These are phyloP conservation scores for Tricholoma hemisulphureum DNA, from an alignment of 768 basidiomycete genomes.

Conservation along the genomic window DNA sequence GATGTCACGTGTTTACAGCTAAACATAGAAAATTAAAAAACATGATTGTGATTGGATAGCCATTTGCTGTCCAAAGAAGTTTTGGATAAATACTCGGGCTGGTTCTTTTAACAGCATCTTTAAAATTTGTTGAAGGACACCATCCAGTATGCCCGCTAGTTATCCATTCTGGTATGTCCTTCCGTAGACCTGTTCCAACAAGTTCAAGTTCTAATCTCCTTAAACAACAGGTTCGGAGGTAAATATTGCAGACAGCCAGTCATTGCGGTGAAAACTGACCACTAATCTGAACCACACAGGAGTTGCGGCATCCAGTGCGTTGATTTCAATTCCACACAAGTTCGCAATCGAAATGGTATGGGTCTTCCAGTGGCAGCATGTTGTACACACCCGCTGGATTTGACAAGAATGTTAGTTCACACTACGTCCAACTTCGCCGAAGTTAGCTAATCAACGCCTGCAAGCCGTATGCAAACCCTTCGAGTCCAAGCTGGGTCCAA, in stretches of 20 bases:
- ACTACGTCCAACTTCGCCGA: background rate
- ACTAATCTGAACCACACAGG: slow-evolving; percentile 33
- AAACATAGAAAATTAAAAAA: no score
- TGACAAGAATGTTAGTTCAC: slow-evolving; percentile 74
- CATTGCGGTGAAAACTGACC: background rate
- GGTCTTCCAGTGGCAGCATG: slow-evolving; percentile 67
- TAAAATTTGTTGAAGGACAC: slow-evolving; percentile 20
- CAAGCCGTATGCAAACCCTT: slow-evolving; percentile 81
- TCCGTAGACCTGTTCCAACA: background rate
- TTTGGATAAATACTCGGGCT: slow-evolving; percentile 6
- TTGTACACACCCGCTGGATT: slow-evolving; percentile 79
- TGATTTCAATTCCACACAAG: slow-evolving; percentile 1
- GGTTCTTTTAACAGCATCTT: slow-evolving; percentile 15
- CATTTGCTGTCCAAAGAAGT: no score
- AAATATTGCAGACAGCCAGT: slow-evolving; percentile 9
- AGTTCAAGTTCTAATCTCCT: background rate
- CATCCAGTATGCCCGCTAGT: slow-evolving; percentile 34
- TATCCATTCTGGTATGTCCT: slow-evolving; percentile 51
- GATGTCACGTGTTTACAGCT: no score
- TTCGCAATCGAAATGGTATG: slow-evolving; percentile 1
- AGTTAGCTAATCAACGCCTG: slow-evolving; percentile 4
- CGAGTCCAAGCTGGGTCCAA: slow-evolving; percentile 39
- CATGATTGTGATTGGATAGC: no score
- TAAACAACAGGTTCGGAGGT: slow-evolving; percentile 60
- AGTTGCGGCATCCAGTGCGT: slow-evolving; percentile 62